Conservation (phyloP, 140 eudicot genomes). For the Anethum foeniculum region DNA sequence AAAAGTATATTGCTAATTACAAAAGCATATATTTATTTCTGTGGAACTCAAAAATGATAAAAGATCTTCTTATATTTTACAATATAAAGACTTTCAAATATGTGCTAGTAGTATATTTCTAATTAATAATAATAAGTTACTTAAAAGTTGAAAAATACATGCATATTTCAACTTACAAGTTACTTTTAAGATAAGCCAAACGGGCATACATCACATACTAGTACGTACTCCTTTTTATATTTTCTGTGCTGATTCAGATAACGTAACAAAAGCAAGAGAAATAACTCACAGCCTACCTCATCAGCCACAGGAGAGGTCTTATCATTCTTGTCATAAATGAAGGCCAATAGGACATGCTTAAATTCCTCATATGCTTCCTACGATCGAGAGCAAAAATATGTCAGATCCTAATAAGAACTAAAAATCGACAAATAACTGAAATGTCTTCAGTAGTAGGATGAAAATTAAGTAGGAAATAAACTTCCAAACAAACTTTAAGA, state of each 20-base stretch:
- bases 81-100: background rate
- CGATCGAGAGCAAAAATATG: constrained; percentile 31
- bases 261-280: background rate
- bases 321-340: constrained; percentile 80
- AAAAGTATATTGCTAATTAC: background rate
- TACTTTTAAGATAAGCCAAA: too few relatives aligned
- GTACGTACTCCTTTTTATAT: background rate
- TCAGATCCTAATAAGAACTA: constrained; percentile 22
- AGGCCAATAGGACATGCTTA: constrained; percentile 86
- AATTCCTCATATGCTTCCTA: constrained; percentile 99
- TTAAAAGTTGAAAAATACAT: too few relatives aligned
- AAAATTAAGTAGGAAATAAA: background rate
- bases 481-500: background rate
- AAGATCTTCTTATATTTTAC: background rate
- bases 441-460: background rate
- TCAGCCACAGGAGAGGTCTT: constrained; percentile 81
- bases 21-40: background rate
- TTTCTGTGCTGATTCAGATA: background rate
- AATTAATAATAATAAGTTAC: too few relatives aligned
- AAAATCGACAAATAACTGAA: background rate
- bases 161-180: too few relatives aligned
- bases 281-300: constrained; percentile 48
- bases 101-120: too few relatives aligned
- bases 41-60: background rate
- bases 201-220: background rate